Evolutionary conservation across 495 filamentous ascomycete genomes (phyloP).

Genomic region (Annulohypoxylon maeteangense): DNA sequence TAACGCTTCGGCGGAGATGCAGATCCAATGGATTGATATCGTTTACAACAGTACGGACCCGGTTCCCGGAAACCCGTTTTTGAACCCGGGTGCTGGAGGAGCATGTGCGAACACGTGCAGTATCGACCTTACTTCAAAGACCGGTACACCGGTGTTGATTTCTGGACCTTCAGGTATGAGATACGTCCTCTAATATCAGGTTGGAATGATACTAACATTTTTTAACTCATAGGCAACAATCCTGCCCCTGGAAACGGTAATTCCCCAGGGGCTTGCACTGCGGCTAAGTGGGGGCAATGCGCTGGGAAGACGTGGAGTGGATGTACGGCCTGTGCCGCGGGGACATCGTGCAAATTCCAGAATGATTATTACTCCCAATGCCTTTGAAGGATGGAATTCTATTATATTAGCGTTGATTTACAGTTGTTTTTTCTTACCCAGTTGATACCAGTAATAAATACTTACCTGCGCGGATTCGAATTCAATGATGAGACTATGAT

Average conservation of each 20-base stretch:
- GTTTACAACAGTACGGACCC: constrained; percentile 68
- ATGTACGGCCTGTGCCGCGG: constrained; percentile 50
- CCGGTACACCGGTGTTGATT: constrained; percentile 57
- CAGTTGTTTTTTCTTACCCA: constrained; percentile 9
- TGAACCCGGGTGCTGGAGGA: constrained; percentile 36
- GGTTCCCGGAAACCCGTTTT: constrained; percentile 24
- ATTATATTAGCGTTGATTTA: constrained; percentile 21
- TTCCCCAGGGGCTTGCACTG: constrained; percentile 34
- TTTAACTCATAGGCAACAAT: constrained; percentile 6
- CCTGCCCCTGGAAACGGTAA: constrained; percentile 16
- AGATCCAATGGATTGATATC: constrained; percentile 79
- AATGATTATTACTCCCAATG: constrained; percentile 59
- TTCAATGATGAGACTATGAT: too few species aligned
- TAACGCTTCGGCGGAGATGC: constrained; percentile 68
- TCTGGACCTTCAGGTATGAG: constrained; percentile 47
- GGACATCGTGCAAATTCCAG: constrained; percentile 48
- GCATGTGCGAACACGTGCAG: constrained; percentile 59
- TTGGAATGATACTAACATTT: constrained; percentile 4
- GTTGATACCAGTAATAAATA: constrained; percentile 10
- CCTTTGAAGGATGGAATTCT: constrained; percentile 39
- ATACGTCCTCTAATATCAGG: not conserved
- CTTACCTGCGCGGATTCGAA: not conserved
- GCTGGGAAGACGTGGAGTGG: constrained; percentile 56
- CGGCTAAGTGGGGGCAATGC: constrained; percentile 57
- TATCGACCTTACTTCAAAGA: constrained; percentile 58